phyloP scores from a whole-genome alignment of 2,329 filamentous ascomycete species.

The Aspergillus uvarum region DNA sequence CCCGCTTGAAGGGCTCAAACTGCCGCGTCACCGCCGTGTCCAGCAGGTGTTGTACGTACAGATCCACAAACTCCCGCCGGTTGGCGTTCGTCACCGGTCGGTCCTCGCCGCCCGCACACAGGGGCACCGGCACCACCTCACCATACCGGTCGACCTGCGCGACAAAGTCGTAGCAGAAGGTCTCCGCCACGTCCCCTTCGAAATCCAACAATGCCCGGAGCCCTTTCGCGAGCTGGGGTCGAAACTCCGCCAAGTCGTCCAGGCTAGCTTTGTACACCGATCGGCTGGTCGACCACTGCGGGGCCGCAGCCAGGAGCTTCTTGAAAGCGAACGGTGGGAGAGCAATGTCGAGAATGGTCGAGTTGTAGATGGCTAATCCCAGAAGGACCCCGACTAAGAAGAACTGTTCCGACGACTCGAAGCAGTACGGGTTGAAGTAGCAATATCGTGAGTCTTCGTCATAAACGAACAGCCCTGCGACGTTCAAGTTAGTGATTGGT shows the following conservation, averaged over 20 bases:
- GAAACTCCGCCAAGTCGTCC: conserved; percentile 79
- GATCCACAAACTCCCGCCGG: conserved; percentile 78
- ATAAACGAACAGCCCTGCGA: conserved; percentile 80
- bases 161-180: conserved; percentile 80
- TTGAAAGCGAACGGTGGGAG: conserved; percentile 87
- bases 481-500: conserved; percentile 1
- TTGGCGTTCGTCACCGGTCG: conserved; percentile 81
- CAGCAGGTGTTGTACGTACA: conserved; percentile 77
- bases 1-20: conserved; percentile 90
- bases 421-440: conserved; percentile 88
- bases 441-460: conserved; percentile 88
- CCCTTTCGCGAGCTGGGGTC: conserved; percentile 72
- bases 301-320: conserved; percentile 75
- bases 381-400: conserved; percentile 86
- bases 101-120: conserved; percentile 71
- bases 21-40: conserved; percentile 76
- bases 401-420: conserved; percentile 89
- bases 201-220: conserved; percentile 76
- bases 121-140: conserved; percentile 62
- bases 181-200: conserved; percentile 77
- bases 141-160: conserved; percentile 77
- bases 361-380: conserved; percentile 91
- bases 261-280: conserved; percentile 69
- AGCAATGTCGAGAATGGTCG: conserved; percentile 84
- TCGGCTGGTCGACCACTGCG: conserved; percentile 57